phyloP scores from a whole-genome alignment of 169 alveolate genomes.

The Eimeria maxima region DNA sequence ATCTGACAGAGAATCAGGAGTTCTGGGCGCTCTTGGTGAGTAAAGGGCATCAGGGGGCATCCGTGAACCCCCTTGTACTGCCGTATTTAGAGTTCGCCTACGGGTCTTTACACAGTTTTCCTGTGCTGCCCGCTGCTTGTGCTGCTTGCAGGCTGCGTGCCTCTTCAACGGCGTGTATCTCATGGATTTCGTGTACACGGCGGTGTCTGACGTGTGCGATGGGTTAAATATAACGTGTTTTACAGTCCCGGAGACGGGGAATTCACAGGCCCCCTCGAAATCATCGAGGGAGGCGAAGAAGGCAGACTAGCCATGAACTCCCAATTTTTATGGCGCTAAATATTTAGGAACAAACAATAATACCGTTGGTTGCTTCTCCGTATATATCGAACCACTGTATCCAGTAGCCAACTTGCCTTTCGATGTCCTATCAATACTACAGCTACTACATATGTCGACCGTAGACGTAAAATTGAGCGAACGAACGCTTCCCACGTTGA shows the following conservation, averaged over 20 bases:
- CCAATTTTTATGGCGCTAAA: neutral
- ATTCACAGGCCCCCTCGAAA: neutral
- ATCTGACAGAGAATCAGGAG: constrained; percentile 47
- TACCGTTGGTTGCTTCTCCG: no score
- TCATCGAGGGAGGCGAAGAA: neutral
- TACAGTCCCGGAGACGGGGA: constrained; percentile 1
- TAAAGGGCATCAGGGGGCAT: neutral
- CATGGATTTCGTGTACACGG: constrained; percentile 76
- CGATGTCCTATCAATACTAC: no score
- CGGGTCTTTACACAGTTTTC: neutral
- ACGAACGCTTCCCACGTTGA: no score
- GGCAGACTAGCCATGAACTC: neutral
- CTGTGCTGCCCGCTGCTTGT: neutral
- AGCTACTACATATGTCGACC: no score
- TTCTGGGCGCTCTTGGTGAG: constrained; percentile 48
- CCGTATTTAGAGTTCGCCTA: neutral
- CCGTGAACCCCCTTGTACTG: neutral
- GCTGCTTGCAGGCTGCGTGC: constrained; percentile 69
- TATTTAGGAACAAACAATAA: neutral
- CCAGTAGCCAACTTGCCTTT: no score
- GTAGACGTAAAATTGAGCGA: no score
- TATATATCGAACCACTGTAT: no score
- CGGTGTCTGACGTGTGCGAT: constrained; percentile 75
- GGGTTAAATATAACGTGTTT: constrained; percentile 59
- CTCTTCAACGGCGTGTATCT: constrained; percentile 58